phyloP scores from a whole-genome alignment of 1,284 basidiomycete species.

The Schizophyllum commune region DNA sequence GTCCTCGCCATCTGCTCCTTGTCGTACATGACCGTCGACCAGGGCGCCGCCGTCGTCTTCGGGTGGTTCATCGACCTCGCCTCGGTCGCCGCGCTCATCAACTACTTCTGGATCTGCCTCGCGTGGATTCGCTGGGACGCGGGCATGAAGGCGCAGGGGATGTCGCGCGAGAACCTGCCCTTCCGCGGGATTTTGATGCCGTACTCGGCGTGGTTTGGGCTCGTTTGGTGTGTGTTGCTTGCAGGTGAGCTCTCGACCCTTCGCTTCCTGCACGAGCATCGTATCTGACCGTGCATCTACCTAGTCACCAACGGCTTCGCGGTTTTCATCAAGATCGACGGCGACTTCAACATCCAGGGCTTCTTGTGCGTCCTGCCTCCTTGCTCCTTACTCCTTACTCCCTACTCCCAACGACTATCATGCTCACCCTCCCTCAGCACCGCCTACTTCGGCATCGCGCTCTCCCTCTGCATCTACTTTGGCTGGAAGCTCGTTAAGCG shows the following conservation, averaged over 20 bases:
- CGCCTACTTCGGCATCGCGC: constrained; percentile 9
- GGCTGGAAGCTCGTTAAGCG: constrained; percentile 10
- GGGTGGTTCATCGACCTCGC: constrained; percentile 12
- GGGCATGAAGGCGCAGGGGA: constrained; percentile 9
- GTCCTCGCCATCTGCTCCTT: constrained; percentile 8
- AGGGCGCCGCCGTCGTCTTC: constrained; percentile 10
- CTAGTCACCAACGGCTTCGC: constrained; percentile 12
- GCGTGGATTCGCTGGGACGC: constrained; percentile 10
- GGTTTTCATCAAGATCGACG: constrained; percentile 11
- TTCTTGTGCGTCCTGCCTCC: constrained; percentile 6
- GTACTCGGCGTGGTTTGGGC: constrained; percentile 9
- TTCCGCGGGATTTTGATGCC: constrained; percentile 8
- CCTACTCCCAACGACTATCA: neutral
- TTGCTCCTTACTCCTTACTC: neutral
- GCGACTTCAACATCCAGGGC: constrained; percentile 9
- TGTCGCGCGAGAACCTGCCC: constrained; percentile 8
- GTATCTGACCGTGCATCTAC: too few relatives aligned
- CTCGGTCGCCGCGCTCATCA: constrained; percentile 11
- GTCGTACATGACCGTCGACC: constrained; percentile 11
- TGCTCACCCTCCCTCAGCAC: constrained; percentile 1
- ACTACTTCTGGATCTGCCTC: constrained; percentile 11
- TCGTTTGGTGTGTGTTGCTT: constrained; percentile 8
- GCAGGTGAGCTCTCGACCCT: neutral
- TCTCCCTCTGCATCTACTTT: constrained; percentile 3
- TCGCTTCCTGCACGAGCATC: too few relatives aligned